These are phyloP conservation scores for Stereocaulon alpinum DNA, from an alignment of 495 filamentous ascomycete genomes.

Conservation along the genomic window DNA sequence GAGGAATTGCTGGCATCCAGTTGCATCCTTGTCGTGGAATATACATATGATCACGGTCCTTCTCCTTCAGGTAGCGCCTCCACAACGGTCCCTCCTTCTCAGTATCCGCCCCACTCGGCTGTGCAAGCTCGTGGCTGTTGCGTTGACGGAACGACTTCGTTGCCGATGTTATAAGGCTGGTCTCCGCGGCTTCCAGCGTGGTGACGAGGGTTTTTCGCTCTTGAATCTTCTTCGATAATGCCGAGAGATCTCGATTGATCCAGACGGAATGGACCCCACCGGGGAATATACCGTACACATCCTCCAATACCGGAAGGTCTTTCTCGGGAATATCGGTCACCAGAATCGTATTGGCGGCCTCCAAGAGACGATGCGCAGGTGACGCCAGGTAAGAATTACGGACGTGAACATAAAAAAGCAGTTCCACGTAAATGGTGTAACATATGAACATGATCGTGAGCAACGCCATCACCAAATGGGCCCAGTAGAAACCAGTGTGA, in stretches of 20 bases:
- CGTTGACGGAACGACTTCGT: not conserved
- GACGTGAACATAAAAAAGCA: not conserved
- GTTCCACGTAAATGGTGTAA: constrained; percentile 3
- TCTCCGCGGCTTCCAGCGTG: constrained; percentile 5
- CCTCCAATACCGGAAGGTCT: not conserved
- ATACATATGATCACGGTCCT: constrained; percentile 1
- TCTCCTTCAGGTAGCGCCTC: not conserved
- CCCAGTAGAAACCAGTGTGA: constrained; percentile 5
- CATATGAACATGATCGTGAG: not conserved
- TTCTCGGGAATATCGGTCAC: constrained; percentile 1
- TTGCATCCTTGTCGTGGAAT: not conserved
- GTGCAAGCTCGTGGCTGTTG: no score
- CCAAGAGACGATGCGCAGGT: not conserved
- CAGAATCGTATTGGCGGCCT: not conserved
- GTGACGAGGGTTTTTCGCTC: not conserved
- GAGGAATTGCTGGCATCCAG: not conserved
- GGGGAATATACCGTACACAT: constrained; percentile 1
- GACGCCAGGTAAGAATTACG: not conserved
- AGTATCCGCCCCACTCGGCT: no score
- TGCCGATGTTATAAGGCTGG: not conserved
- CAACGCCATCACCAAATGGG: not conserved
- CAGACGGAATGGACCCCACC: not conserved
- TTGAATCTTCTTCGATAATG: not conserved
- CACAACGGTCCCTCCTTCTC: not conserved
- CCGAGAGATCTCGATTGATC: constrained; percentile 11